These are phyloP conservation scores for Phytophthora sojae DNA, from an alignment of 352 stramenopile species.

Conservation along the genomic window DNA sequence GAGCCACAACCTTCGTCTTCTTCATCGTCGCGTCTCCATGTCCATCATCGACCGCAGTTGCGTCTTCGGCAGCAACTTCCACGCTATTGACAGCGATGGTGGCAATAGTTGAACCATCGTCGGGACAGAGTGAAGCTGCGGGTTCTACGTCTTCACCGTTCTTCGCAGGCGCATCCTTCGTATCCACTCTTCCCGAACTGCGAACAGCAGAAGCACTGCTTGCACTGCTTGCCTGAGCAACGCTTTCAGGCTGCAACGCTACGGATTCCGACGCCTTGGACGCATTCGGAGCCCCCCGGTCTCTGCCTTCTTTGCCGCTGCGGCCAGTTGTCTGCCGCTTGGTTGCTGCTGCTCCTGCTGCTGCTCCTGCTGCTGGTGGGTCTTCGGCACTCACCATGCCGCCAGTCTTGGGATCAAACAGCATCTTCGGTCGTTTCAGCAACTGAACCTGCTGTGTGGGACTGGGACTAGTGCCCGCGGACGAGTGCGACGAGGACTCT, in stretches of 20 bases:
- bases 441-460: slow-evolving; percentile 53
- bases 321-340: slow-evolving; percentile 22
- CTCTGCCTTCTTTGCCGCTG: slow-evolving; percentile 2
- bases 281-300: neutral
- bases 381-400: slow-evolving; percentile 59
- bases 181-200: neutral
- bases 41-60: neutral
- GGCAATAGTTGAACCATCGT: neutral
- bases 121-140: neutral
- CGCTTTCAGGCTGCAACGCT: neutral
- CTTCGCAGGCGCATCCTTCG: neutral
- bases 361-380: neutral
- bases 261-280: neutral
- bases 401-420: slow-evolving; percentile 79
- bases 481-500: slow-evolving; percentile 28
- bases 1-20: neutral
- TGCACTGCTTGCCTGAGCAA: neutral
- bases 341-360: slow-evolving; percentile 2
- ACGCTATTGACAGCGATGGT: slow-evolving; percentile 6
- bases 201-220: neutral
- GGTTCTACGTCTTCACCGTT: neutral
- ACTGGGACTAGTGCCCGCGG: slow-evolving; percentile 17
- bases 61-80: slow-evolving; percentile 9
- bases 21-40: neutral
- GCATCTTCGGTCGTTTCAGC: slow-evolving; percentile 71